A percentile compares a stretch with the other conserved stretches of the same genome.
phyloP scores from a whole-genome alignment of 2,329 filamentous ascomycete species.

The Penicillium sp. region DNA sequence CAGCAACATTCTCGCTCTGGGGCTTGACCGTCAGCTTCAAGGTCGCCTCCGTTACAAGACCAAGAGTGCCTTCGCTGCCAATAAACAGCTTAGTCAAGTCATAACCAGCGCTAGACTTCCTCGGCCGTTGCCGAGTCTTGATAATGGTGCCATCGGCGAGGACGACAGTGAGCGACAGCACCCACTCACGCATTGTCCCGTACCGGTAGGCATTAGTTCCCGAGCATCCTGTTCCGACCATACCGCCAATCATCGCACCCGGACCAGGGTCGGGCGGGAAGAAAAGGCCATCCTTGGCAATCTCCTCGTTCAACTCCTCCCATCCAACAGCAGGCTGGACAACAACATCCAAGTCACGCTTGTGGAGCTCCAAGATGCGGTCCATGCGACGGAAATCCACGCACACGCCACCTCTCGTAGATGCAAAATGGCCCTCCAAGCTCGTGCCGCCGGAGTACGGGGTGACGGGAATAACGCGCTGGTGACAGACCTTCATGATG shows the following conservation, averaged over 20 bases:
- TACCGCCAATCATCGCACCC: slow-evolving; percentile 85
- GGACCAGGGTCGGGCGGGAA: slow-evolving; percentile 91
- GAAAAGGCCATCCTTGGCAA: slow-evolving; percentile 73
- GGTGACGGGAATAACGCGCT: slow-evolving; percentile 77
- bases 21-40: slow-evolving; percentile 83
- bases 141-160: slow-evolving; percentile 87
- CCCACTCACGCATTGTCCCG: slow-evolving; percentile 94
- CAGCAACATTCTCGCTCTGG: slow-evolving; percentile 75
- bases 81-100: slow-evolving; percentile 88
- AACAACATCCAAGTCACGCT: slow-evolving; percentile 72
- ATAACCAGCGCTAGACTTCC: slow-evolving; percentile 89
- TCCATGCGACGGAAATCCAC: slow-evolving; percentile 87
- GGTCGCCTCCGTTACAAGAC: slow-evolving; percentile 86
- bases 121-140: slow-evolving; percentile 81
- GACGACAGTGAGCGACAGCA: slow-evolving; percentile 80
- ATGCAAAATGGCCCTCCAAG: slow-evolving; percentile 83
- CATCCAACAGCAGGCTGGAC: slow-evolving; percentile 82
- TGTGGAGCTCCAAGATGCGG: slow-evolving; percentile 72
- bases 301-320: slow-evolving; percentile 78
- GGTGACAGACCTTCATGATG: slow-evolving; percentile 86
- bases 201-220: slow-evolving; percentile 92
- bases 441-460: slow-evolving; percentile 86
- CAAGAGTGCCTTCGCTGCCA: slow-evolving; percentile 87
- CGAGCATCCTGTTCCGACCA: slow-evolving; percentile 53
- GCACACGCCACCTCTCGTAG: slow-evolving; percentile 78